Evolutionary conservation across 2,329 filamentous ascomycete genomes (phyloP), one percentile per base, ranked within the genome.

Genomic region (Clarireedia monteithiana): DNA sequence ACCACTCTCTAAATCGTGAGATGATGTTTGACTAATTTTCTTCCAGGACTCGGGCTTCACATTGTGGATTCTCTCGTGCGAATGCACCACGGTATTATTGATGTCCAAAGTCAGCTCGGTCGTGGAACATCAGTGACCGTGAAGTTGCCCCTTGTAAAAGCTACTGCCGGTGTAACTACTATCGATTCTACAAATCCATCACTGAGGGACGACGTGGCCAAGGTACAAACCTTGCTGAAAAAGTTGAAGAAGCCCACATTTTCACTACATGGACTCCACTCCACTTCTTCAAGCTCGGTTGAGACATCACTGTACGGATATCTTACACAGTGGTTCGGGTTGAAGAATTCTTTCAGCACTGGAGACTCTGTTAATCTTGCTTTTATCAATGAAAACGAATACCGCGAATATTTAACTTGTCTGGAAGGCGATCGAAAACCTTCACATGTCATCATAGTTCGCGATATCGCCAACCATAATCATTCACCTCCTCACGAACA

Each of bases 31-130:
- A 20, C 48, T 56, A 23, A 56, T 40, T 3, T n/a, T 4, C 10
- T 24, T 38, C 7, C 26, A 58, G 57, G 57, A 0, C 69, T 86
- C 0, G 83, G 83, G 0, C 68, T 86, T 42, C 81, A 78, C 10
- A 82, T 86, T 4, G 82, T 86, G 17, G 75, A 76, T 36, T 71
- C 73, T 52, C 78, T 86, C 24, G 78, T 85, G 15, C 75, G 77
- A 46, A 76, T 79, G 20, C 71, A 86, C 0, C 74, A 77, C 27
- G 83, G 83, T 1, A 75, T 71, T 5, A 80, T 86, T 39, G 74
- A 80, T n/a, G 74, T 86, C 30, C 74, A 74, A 48, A 82, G 75
- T 47, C 71, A 77, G 50, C 70, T 74, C 10, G 73, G 74, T 1
- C 71, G 75, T 38, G 81, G 82, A 2, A 83, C 81, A 0, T 74